Percentiles rank a stretch among this genome's conserved stretches.
Evolutionary conservation across 2,329 filamentous ascomycete species (phyloP).

Genomic region (Raffaelea ambrosiae): DNA sequence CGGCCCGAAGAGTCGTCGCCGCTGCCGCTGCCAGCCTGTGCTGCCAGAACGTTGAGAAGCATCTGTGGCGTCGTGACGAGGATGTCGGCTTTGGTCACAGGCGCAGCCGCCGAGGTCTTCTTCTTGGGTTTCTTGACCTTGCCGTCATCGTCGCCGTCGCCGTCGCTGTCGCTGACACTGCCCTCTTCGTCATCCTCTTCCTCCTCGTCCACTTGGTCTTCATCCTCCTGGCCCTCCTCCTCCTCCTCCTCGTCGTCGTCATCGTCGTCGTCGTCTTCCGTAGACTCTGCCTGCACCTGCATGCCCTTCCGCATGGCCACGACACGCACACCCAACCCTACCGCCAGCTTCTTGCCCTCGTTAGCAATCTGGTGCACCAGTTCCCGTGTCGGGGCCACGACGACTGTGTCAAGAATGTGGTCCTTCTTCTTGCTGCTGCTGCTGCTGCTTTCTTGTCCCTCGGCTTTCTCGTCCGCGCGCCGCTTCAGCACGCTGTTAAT

Average conservation of each 20-base stretch:
- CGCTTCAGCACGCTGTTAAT: conserved; percentile 65
- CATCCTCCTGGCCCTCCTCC: conserved; percentile 23
- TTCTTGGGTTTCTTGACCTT: conserved; percentile 13
- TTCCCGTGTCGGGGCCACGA: conserved; percentile 72
- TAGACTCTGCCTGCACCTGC: conserved; percentile 39
- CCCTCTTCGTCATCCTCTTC: conserved; percentile 19
- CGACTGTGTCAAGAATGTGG: conserved; percentile 55
- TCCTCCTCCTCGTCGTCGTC: conserved; percentile 13
- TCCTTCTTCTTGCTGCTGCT: conserved; percentile 18
- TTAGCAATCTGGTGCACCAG: conserved; percentile 72
- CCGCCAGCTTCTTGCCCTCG: conserved; percentile 69
- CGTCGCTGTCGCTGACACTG: background rate
- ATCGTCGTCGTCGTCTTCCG: conserved; percentile 26
- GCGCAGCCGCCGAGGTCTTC: conserved; percentile 16
- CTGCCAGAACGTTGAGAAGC: conserved; percentile 62
- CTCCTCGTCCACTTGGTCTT: conserved; percentile 25
- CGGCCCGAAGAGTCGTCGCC: conserved; percentile 18
- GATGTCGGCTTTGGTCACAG: conserved; percentile 65
- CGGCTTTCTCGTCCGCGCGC: conserved; percentile 37
- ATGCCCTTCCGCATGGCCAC: conserved; percentile 82
- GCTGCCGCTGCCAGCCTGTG: conserved; percentile 21
- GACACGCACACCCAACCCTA: conserved; percentile 69
- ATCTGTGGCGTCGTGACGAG: conserved; percentile 73
- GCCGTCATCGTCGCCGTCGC: background rate
- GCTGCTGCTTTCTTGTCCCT: conserved; percentile 27